A percentile compares a stretch with the other conserved stretches of the same genome.
phyloP scores from a whole-genome alignment of 2,329 filamentous ascomycete genomes.

The Penicillium sp. region DNA sequence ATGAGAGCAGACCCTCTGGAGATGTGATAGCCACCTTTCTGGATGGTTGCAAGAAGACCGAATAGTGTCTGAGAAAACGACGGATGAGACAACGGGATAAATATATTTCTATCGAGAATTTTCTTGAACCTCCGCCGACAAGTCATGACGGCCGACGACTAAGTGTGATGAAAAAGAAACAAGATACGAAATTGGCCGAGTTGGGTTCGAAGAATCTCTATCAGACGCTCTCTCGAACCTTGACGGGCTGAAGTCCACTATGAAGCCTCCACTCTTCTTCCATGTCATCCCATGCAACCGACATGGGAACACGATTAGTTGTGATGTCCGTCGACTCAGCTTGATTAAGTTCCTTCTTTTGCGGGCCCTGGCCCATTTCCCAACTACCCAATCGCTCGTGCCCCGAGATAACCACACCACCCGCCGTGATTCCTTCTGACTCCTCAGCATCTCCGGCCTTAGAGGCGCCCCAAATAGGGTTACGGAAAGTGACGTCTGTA shows the following conservation, averaged over 20 bases:
- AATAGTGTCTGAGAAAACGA: too few relatives aligned
- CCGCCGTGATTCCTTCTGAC: slow-evolving; percentile 15
- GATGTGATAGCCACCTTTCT: too few relatives aligned
- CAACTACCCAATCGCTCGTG: slow-evolving; percentile 59
- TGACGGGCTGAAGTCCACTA: slow-evolving; percentile 44
- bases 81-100: too few relatives aligned
- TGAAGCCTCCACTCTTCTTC: not conserved
- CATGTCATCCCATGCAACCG: not conserved
- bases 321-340: slow-evolving; percentile 5
- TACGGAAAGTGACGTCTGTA: slow-evolving; percentile 48
- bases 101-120: too few relatives aligned
- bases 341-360: slow-evolving; percentile 24
- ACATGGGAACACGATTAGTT: slow-evolving; percentile 20
- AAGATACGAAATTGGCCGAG: slow-evolving; percentile 41
- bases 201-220: not conserved
- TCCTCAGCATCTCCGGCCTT: slow-evolving; percentile 33
- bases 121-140: too few relatives aligned
- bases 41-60: too few relatives aligned
- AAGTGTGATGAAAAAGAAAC: not conserved
- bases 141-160: not conserved
- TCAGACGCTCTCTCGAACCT: slow-evolving; percentile 51
- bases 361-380: slow-evolving; percentile 50
- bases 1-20: too few relatives aligned
- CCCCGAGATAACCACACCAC: slow-evolving; percentile 30
- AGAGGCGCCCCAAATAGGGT: slow-evolving; percentile 41